Evolutionary conservation across 2,329 filamentous ascomycete genomes (phyloP), one percentile per base, ranked within the genome.

Genomic region (Thielaviopsis cerberus): DNA sequence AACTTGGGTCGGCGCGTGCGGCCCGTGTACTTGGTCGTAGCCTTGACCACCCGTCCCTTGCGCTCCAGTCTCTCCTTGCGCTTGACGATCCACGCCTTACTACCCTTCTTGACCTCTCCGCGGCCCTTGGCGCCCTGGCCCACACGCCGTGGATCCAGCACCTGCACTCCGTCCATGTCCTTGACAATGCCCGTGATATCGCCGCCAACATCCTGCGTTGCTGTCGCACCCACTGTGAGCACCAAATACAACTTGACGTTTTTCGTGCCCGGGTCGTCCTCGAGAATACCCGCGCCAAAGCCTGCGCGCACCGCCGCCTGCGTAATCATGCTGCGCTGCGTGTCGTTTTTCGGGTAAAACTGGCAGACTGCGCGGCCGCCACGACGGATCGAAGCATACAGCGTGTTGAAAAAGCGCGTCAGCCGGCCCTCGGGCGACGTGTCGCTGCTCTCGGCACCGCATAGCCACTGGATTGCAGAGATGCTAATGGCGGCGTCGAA

Each of bases 401-500:
- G 72, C 0, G 89, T 88, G 65, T 94, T 88, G 70, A 98, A 98
- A 68, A 98, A 98, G 51, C 91, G 76, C 4, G 80, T 78, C 25
- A 98, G 71, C 5, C 92, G 75, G 0, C 86, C 88, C 26, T 85
- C 79, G 0, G 89, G 86, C 0, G 80, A 86, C 0, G 92, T 90
- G 54, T 94, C 88, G 67, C 81, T 87, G 61, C 80, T 86, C 69
- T 97, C 92, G 48, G 91, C 92, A 69, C 95, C 97, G 70, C 92
- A 98, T 27, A 98, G 76, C 92, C 92, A 98, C 70, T 98, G 92
- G n/a, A 98, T 86, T 0, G 92, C 92, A 64, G 82, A 88, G 68
- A 98, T 97, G 66, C 83, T 89, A 65, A 98, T 89, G 23, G 92
- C 92, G 0, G 91, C 92, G 68, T 98, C 92, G 67, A 98, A 98